A percentile compares a stretch with the other conserved stretches of the same genome.
phyloP scores from a whole-genome alignment of 164 flowering plant genomes.

The Dillenia suffruticosa region DNA sequence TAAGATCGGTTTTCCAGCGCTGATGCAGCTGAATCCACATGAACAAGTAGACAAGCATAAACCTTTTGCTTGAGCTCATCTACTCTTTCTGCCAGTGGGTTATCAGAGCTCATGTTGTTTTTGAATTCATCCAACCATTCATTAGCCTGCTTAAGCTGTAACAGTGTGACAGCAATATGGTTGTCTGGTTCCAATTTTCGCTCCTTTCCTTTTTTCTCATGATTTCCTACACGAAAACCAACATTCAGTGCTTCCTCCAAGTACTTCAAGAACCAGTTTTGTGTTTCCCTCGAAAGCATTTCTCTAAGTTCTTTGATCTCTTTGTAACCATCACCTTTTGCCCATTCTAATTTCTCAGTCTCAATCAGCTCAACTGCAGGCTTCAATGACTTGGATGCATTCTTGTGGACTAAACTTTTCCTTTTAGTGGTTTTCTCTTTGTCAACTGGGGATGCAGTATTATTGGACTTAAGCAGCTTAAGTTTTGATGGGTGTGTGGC shows the following conservation, averaged over 20 bases:
- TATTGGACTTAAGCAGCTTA: constrained; percentile 17
- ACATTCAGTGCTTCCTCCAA: constrained; percentile 57
- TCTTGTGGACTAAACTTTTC: constrained; percentile 12
- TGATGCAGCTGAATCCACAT: constrained; percentile 76
- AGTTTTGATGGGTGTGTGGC: constrained; percentile 18
- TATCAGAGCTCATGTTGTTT: constrained; percentile 24
- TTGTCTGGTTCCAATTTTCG: constrained; percentile 35
- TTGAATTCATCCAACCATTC: constrained; percentile 67
- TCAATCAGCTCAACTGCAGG: constrained; percentile 29
- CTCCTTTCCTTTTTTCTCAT: constrained; percentile 44
- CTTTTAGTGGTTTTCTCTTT: constrained; percentile 32
- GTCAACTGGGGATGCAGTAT: constrained; percentile 12
- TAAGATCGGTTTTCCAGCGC: constrained; percentile 59
- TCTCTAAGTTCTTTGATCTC: constrained; percentile 50
- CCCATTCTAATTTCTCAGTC: constrained; percentile 72
- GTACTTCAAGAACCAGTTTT: constrained; percentile 71
- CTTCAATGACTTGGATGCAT: constrained; percentile 22
- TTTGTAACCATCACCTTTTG: constrained; percentile 47
- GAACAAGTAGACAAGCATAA: constrained; percentile 67
- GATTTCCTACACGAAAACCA: constrained; percentile 33
- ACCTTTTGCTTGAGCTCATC: constrained; percentile 69
- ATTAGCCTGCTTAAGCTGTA: constrained; percentile 78
- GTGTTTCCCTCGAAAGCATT: constrained; percentile 47
- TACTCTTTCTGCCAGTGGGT: constrained; percentile 30
- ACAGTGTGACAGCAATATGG: constrained; percentile 59